Conservation (phyloP, 2,329 filamentous ascomycete species). For the Dothiorella sarmentorum region DNA sequence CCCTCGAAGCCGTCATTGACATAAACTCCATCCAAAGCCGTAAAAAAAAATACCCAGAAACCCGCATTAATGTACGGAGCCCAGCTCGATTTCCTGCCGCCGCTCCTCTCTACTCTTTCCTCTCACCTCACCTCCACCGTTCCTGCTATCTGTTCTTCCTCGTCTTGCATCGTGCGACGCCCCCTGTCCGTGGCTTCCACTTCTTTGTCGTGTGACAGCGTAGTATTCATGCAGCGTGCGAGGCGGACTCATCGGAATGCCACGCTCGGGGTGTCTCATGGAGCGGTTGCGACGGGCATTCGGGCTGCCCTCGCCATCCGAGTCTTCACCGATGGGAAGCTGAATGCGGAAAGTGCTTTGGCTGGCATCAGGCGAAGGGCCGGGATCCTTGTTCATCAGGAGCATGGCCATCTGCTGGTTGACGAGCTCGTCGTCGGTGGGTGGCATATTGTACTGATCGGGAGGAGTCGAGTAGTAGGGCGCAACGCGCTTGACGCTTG, state of each 20-base stretch:
- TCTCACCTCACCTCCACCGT: conserved; percentile 18
- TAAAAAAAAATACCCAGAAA: not conserved
- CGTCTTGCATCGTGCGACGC: not conserved
- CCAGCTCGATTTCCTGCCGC: conserved; percentile 41
- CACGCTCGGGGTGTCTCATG: not conserved
- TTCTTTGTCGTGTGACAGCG: not conserved
- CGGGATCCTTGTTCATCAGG: conserved; percentile 36
- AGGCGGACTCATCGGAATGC: not conserved
- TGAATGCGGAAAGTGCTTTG: conserved; percentile 44
- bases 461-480: conserved; percentile 8
- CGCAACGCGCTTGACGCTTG: conserved; percentile 26
- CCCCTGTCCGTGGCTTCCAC: not conserved
- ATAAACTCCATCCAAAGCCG: conserved; percentile 3
- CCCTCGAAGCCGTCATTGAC: not conserved
- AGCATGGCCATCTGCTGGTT: conserved; percentile 51
- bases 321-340: conserved; percentile 25
- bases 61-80: no score
- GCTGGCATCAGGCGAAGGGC: conserved; percentile 32
- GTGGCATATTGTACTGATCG: conserved; percentile 19
- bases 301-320: conserved; percentile 3
- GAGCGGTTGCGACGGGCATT: not conserved
- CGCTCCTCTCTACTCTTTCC: conserved; percentile 38
- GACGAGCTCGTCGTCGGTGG: conserved; percentile 49
- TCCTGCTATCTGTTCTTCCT: not conserved
- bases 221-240: conserved; percentile 2